Percentiles rank a stretch among this genome's conserved stretches.
These are phyloP conservation scores for Urostyla sp. DNA, from an alignment of 73 alveolate genomes.

Conservation along the genomic window DNA sequence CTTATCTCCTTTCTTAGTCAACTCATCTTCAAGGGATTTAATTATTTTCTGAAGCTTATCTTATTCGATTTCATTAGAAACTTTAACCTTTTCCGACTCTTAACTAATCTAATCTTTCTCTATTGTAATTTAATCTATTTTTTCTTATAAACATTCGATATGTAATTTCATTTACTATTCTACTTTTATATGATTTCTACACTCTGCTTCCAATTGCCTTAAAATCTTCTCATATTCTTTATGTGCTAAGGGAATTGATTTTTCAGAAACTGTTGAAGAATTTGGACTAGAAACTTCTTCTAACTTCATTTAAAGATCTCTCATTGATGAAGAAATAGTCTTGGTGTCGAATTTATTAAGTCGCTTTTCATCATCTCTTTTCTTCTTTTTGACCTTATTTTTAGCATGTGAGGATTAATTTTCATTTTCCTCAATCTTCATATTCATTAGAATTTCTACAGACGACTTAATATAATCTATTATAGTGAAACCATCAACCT, in stretches of 20 bases:
- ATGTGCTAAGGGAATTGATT: constrained; percentile 53
- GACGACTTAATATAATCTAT: constrained; percentile 57
- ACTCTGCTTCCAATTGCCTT: constrained; percentile 72
- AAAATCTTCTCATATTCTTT: constrained; percentile 75
- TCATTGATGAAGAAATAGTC: constrained; percentile 22
- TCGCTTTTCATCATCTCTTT: not conserved
- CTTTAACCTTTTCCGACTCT: not conserved
- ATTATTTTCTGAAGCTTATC: constrained; percentile 14
- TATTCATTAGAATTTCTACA: constrained; percentile 61
- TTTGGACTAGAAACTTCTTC: constrained; percentile 27
- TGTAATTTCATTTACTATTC: constrained; percentile 86
- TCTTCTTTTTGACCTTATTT: constrained; percentile 1
- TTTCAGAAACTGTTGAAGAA: constrained; percentile 3
- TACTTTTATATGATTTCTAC: constrained; percentile 76
- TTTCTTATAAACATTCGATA: constrained; percentile 75
- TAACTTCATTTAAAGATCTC: constrained; percentile 30
- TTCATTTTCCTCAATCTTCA: constrained; percentile 61
- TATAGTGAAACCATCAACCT: constrained; percentile 54
- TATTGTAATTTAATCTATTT: constrained; percentile 16
- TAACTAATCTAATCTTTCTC: constrained; percentile 19
- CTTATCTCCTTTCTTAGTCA: constrained; percentile 23
- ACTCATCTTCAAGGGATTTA: constrained; percentile 34
- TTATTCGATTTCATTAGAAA: not conserved
- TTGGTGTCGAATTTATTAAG: constrained; percentile 35
- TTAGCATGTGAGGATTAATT: not conserved